Base-by-base conservation (phyloP, 1,139 yeast genomes). In the Zygoascus meyerae region DNA sequence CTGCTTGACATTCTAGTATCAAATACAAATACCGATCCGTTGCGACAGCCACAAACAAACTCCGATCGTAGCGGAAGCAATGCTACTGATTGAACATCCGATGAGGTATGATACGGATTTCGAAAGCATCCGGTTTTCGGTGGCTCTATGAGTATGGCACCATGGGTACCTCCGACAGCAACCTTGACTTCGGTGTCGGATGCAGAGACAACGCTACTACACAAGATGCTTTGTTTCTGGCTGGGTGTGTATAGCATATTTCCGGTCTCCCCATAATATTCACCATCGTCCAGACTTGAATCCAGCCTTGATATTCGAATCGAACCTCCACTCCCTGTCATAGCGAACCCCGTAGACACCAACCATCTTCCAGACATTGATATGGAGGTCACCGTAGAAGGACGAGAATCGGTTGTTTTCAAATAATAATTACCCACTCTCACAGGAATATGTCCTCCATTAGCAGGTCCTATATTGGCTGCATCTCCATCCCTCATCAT, bases 31-130 rank as follows among this genome's bases (percentile, higher is more conserved):
- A 47, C 9, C 49, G 40, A 17, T 33, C 43, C 29, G 54, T 45
- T 17, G 41, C 42, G 12, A 55, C 58, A 40, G 18, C 40, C 39
- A 29, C 39, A 35, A 14, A 31, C 40, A 35, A 34, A 40, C 10
- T 47, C 43, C 16, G 39, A 36, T 9, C 38, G 15, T n/a, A 14
- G 29, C 1, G 35, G 44, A 10, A 41, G 28, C 17, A 48, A 44
- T 11, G 46, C 51, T 5, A 50, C 42, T 3, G 49, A 35, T 26
- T 47, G 44, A 11, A 50, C 51, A 17, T 50, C 53, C 6, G 53
- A 48, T 1, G 42, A 40, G 11, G 50, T 46, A n/a, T 40, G 40
- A 26, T 37, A 44, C 7, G 39, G 42, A 16, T 44, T 39, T 29
- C 38, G 39, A 9, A 43, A 43, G 18, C 29, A 36, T 26, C 46